phyloP scores from a whole-genome alignment of 2,329 filamentous ascomycete genomes.

The Triangularia setosa region DNA sequence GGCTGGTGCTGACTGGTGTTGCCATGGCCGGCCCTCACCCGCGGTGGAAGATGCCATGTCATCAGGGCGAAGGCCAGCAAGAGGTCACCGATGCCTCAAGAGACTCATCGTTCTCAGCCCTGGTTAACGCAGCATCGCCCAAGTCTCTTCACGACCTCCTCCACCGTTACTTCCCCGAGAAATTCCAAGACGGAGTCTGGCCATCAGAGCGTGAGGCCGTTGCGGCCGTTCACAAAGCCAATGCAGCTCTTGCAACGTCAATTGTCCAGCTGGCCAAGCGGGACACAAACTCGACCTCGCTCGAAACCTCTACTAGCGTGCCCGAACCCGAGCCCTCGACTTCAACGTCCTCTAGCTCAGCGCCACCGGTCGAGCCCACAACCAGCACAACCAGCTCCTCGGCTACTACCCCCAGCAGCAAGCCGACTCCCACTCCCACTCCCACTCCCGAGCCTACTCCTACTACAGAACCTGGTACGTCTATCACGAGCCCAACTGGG shows the following conservation, averaged over 20 bases:
- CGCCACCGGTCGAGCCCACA: conserved; percentile 15
- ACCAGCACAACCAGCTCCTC: conserved; percentile 8
- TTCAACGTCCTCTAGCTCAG: conserved; percentile 16
- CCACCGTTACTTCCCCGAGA: conserved; percentile 57
- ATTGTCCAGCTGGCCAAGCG: conserved; percentile 63
- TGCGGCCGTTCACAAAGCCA: conserved; percentile 57
- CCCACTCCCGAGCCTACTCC: conserved; percentile 4
- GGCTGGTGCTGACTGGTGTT: conserved; percentile 16
- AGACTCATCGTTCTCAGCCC: conserved; percentile 19
- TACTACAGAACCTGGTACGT: conserved; percentile 30
- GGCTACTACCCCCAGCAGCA: conserved; percentile 16
- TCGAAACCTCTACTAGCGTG: conserved; percentile 19
- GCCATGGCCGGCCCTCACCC: conserved; percentile 11
- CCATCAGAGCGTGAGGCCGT: conserved; percentile 60
- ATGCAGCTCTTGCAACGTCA: conserved; percentile 59
- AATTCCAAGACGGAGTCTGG: conserved; percentile 67
- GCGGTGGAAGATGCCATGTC: conserved; percentile 13
- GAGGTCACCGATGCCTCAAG: background rate
- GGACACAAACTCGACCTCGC: conserved; percentile 33
- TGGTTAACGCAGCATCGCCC: conserved; percentile 54
- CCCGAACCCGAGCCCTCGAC: conserved; percentile 12
- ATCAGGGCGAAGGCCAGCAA: conserved; percentile 3
- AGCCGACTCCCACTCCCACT: conserved; percentile 16
- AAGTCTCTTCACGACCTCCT: conserved; percentile 63
- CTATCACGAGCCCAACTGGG: conserved; percentile 20